These are phyloP conservation scores for Coniophora puteana DNA, from an alignment of 1,284 basidiomycete species.

Conservation along the genomic window DNA sequence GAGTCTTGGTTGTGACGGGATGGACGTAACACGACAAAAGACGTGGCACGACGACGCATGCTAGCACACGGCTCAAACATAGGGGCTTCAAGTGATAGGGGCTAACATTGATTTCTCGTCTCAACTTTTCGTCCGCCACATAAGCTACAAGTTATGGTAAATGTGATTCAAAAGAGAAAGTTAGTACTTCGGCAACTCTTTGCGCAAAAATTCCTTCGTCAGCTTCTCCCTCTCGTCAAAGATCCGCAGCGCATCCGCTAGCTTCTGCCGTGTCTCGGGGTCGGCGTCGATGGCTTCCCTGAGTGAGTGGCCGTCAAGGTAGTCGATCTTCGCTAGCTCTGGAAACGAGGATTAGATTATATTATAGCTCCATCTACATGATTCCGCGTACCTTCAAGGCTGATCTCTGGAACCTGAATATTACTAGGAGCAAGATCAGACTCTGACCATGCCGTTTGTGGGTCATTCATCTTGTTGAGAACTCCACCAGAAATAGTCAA, in stretches of 20 bases:
- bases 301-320: slow-evolving; percentile 2
- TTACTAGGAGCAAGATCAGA: background rate
- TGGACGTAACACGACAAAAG: too few species aligned
- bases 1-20: too few species aligned
- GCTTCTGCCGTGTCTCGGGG: slow-evolving; percentile 5
- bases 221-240: slow-evolving; percentile 6
- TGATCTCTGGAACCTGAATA: background rate
- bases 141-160: too few species aligned
- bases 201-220: slow-evolving; percentile 7
- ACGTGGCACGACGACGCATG: too few species aligned
- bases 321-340: slow-evolving; percentile 6
- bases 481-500: slow-evolving; percentile 42
- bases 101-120: too few species aligned
- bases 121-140: too few species aligned
- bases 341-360: background rate
- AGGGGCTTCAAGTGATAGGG: too few species aligned
- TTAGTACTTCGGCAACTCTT: background rate
- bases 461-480: slow-evolving; percentile 37
- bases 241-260: slow-evolving; percentile 7
- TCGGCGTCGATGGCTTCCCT: slow-evolving; percentile 2
- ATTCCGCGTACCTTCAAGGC: too few species aligned
- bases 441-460: background rate
- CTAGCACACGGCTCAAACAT: too few species aligned
- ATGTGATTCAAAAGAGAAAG: background rate
- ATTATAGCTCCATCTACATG: background rate